Base-by-base conservation (phyloP, 169 alveolate species). In the Eimeria tenella region DNA sequence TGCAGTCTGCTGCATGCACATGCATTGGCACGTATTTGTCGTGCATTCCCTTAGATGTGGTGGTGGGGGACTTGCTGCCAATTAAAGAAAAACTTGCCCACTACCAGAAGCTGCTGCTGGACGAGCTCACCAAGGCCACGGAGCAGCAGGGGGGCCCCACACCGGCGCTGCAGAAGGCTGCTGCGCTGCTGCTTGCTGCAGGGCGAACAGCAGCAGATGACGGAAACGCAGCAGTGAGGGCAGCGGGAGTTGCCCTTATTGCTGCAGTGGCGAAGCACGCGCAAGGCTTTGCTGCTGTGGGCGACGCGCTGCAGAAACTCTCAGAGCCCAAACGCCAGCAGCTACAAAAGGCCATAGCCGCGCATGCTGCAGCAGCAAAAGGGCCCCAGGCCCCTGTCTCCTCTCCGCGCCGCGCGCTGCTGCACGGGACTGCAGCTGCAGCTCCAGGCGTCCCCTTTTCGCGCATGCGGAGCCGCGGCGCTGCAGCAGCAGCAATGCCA, bases 301-400 rank as follows among this genome's bases (percentile, higher is more conserved):
- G 53, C 6, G 62, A 25, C n/a, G 92, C 88, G 13, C 19, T 91
- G 86, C 83, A 77, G 21, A 50, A 60, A 68, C 92, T 91, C 10
- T 62, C 86, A n/a, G 95, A 91, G 60, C 95, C 84, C 31, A 91
- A 91, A 23, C 71, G 86, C 25, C 90, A 79, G 95, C 95, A 91
- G 71, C 86, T 91, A 23, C 92, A 77, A 15, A 91, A 91, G 68
- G 83, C 65, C 21, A 62, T 77, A 21, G 92, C 92, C 4, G 71
- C 89, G n/a, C 50, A 60, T 17, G 91, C 79, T 13, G 49, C 75
- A 23, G 74, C 79, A 7, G 42, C 91, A 17, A 74, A 74, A 50
- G 86, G 86, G 21, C 17, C n/a, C 5, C 89, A 81, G 73, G 71
- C 89, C 8, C 53, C 53, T 42, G 71, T 62, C 19, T 63, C 91